phyloP scores from a whole-genome alignment of 768 basidiomycete genomes.

The Naganishia vishniacii region DNA sequence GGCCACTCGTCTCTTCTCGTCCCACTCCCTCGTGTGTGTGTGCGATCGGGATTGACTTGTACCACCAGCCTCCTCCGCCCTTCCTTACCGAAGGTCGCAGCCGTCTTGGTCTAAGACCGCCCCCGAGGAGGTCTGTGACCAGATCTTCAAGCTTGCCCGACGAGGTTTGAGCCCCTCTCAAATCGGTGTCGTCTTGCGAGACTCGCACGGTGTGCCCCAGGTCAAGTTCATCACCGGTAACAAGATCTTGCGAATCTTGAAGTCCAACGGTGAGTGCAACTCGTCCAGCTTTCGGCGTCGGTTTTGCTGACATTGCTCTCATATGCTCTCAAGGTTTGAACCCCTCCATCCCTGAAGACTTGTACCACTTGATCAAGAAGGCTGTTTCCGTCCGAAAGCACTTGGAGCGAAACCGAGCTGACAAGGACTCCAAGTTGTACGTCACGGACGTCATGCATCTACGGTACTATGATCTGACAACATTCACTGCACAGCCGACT shows the following conservation, averaged over 20 bases:
- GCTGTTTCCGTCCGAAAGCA: slow-evolving; percentile 98
- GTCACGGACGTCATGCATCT: slow-evolving; percentile 17
- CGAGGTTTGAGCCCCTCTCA: slow-evolving; percentile 97
- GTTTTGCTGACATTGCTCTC: neutral
- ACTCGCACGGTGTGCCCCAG: slow-evolving; percentile 96
- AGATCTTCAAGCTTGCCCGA: slow-evolving; percentile 93
- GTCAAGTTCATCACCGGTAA: slow-evolving; percentile 97
- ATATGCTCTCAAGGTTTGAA: slow-evolving; percentile 58
- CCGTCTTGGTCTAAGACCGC: slow-evolving; percentile 96
- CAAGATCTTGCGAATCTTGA: slow-evolving; percentile 98
- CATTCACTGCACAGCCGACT: slow-evolving; percentile 63
- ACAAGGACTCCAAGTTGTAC: slow-evolving; percentile 63
- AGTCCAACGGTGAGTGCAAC: slow-evolving; percentile 73
- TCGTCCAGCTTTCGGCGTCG: neutral
- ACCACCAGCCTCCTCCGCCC: slow-evolving; percentile 74
- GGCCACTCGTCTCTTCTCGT: neutral
- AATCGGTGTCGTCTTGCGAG: slow-evolving; percentile 95
- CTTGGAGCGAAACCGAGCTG: slow-evolving; percentile 94
- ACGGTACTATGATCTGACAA: neutral
- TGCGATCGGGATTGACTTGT: neutral
- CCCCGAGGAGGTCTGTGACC: slow-evolving; percentile 88
- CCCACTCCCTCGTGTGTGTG: neutral
- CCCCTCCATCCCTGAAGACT: slow-evolving; percentile 96
- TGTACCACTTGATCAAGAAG: slow-evolving; percentile 99
- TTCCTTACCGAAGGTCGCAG: slow-evolving; percentile 91